Evolutionary conservation across 1,284 basidiomycete genomes (phyloP), one percentile per base, ranked within the genome.

Genomic region (Moesziomyces globuligerus): DNA sequence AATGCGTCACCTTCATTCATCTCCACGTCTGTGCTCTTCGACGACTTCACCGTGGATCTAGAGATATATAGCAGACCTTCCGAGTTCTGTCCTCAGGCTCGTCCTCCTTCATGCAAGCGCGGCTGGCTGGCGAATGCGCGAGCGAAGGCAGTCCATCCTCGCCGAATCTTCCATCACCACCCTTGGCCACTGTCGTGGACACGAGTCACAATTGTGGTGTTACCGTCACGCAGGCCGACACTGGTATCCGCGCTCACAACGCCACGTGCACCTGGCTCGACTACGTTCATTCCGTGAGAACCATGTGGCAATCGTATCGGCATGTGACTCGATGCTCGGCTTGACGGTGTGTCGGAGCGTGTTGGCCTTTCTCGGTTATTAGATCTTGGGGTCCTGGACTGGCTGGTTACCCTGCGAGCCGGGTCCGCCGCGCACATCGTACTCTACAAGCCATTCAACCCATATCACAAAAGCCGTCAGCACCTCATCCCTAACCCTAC

Each of bases 351-450:
- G n/a, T 39, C 17, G 26, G 7, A 28, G 23, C 37, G 45, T 23
- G n/a, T 24, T 42, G 32, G 17, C 23, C 21, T 20, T n/a, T 23
- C 10, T 26, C 7, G 13, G 6, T 20, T 3, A 7, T 61, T 65
- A 76, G 32, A 76, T 37, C 9, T 53, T 48, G 10, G 74, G 74
- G 26, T 76, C 61, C 38, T 74, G 71, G n/a, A 74, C 39, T 13
- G 74, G 74, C 53, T 66, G 59, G 67, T 61, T 55, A 24, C 60
- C 65, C 17, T 57, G 43, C n/a, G 64, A 67, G 28, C 74, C 74
- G 34, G 74, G 74, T 23, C 74, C 74, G 4, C 74, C 74, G 13
- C 71, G 64, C 18, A 32, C 26, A 57, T 74, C 74, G 56, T 64
- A 68, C 41, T 73, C 74, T 76, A 56, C 26, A 32, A 24, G 3